A percentile compares a stretch with the other conserved stretches of the same genome.
Conservation (phyloP, 352 stramenopile genomes). For the Phytopythium litorale region DNA sequence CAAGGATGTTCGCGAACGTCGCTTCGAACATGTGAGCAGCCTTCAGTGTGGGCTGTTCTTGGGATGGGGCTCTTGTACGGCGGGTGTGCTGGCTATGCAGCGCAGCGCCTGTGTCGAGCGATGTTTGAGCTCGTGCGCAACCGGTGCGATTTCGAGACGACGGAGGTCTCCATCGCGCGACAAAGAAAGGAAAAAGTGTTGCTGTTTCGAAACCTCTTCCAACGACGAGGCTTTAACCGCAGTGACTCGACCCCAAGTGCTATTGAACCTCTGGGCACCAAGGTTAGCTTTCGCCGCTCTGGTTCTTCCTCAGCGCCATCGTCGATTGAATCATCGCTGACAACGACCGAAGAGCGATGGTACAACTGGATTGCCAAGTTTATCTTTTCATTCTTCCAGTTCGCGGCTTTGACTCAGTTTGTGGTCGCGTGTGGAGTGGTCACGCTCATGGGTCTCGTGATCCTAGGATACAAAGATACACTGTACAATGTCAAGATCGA, state of each 20-base stretch:
- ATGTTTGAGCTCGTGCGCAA: constrained; percentile 64
- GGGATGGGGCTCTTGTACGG: constrained; percentile 58
- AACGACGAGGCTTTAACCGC: constrained; percentile 1
- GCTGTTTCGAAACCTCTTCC: constrained; percentile 45
- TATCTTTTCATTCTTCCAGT: constrained; percentile 31
- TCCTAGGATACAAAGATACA: constrained; percentile 40
- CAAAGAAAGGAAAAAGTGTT: constrained; percentile 79
- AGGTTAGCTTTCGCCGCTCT: not conserved
- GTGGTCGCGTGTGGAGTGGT: constrained; percentile 39
- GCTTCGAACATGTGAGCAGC: constrained; percentile 60
- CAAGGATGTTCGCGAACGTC: constrained; percentile 56
- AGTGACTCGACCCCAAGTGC: not conserved
- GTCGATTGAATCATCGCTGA: constrained; percentile 38
- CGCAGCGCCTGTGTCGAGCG: constrained; percentile 25
- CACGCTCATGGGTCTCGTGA: constrained; percentile 50
- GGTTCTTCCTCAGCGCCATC: constrained; percentile 13
- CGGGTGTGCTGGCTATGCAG: constrained; percentile 32
- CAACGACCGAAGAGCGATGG: constrained; percentile 76
- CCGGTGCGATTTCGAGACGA: constrained; percentile 55
- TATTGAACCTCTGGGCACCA: not conserved
- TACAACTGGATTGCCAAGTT: constrained; percentile 63
- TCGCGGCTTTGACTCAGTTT: constrained; percentile 30
- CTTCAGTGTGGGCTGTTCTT: constrained; percentile 33
- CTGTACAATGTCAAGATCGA: constrained; percentile 55
- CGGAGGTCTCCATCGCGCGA: constrained; percentile 42